These are phyloP conservation scores for Paecilomyces niveus DNA, from an alignment of 2,329 filamentous ascomycete species.

Conservation along the genomic window DNA sequence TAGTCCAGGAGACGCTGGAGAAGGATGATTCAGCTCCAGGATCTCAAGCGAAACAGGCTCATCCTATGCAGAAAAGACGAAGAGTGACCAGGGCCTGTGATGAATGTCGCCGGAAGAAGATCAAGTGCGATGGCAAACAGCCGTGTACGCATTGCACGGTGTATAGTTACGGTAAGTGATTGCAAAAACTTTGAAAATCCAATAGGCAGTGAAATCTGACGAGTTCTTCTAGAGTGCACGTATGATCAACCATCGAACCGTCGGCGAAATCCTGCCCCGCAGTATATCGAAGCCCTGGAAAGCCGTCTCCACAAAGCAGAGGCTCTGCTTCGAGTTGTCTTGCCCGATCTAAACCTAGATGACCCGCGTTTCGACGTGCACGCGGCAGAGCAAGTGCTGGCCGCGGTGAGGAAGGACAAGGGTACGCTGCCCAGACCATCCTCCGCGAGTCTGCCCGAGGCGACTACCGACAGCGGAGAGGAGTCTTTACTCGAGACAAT, in stretches of 20 bases:
- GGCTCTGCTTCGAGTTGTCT: constrained; percentile 66
- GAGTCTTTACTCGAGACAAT: constrained; percentile 82
- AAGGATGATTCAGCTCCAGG: constrained; percentile 17
- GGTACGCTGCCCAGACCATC: constrained; percentile 11
- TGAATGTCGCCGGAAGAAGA: constrained; percentile 77
- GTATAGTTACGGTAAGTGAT: constrained; percentile 85
- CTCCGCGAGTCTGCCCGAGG: constrained; percentile 13
- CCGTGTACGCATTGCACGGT: constrained; percentile 94
- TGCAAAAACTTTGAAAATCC: background rate
- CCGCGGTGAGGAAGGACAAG: constrained; percentile 37
- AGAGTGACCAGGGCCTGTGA: constrained; percentile 76
- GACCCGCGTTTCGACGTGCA: constrained; percentile 75
- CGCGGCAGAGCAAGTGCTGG: constrained; percentile 59
- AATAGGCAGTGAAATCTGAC: background rate
- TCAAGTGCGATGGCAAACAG: constrained; percentile 80
- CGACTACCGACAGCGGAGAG: constrained; percentile 41
- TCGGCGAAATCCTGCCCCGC: constrained; percentile 79
- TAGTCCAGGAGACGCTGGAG: background rate
- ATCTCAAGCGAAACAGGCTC: constrained; percentile 22
- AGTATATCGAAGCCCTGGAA: constrained; percentile 88
- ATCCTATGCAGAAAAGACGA: constrained; percentile 66
- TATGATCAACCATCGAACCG: constrained; percentile 94
- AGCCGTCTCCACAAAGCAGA: constrained; percentile 76
- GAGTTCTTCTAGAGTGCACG: constrained; percentile 63
- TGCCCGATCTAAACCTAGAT: constrained; percentile 77